Conservation (phyloP, 495 filamentous ascomycete species). For the Thermothielavioides terrestris region DNA sequence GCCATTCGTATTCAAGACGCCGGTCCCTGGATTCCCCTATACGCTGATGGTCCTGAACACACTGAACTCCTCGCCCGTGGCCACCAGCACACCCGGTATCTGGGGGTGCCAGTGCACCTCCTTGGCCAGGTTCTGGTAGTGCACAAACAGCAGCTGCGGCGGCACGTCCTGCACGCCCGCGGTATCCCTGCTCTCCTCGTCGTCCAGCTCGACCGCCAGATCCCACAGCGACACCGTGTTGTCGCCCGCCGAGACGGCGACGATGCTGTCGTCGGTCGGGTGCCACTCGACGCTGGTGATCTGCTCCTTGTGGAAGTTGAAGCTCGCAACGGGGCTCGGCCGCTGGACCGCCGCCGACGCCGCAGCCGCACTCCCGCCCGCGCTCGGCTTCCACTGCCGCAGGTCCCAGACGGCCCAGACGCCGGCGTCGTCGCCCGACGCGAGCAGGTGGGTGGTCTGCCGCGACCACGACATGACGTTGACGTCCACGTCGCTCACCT, state of each 20-base stretch:
- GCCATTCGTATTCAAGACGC: background rate
- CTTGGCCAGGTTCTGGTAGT: constrained; percentile 90
- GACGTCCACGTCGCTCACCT: constrained; percentile 75
- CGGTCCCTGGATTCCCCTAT: constrained; percentile 25
- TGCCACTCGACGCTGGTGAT: constrained; percentile 97
- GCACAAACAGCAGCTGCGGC: constrained; percentile 89
- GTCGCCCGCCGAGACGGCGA: constrained; percentile 86
- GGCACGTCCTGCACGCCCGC: constrained; percentile 83
- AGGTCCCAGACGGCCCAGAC: constrained; percentile 96
- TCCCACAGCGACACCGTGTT: constrained; percentile 95
- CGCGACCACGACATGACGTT: constrained; percentile 94
- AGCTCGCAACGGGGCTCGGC: constrained; percentile 73
- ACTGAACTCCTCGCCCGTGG: constrained; percentile 79
- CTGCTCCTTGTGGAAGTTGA: constrained; percentile 90
- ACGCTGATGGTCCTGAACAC: constrained; percentile 64
- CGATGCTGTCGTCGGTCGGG: constrained; percentile 88
- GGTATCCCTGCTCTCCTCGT: constrained; percentile 87
- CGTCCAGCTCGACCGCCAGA: constrained; percentile 89
- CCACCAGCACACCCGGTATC: constrained; percentile 84
- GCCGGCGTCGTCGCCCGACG: constrained; percentile 89
- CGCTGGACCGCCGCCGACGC: constrained; percentile 27
- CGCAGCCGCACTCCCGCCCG: constrained; percentile 19
- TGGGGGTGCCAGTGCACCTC: constrained; percentile 96
- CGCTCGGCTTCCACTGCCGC: constrained; percentile 76
- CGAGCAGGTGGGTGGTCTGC: constrained; percentile 77